phyloP scores from a whole-genome alignment of 2,329 filamentous ascomycete genomes.

The Sporothrix protearum region DNA sequence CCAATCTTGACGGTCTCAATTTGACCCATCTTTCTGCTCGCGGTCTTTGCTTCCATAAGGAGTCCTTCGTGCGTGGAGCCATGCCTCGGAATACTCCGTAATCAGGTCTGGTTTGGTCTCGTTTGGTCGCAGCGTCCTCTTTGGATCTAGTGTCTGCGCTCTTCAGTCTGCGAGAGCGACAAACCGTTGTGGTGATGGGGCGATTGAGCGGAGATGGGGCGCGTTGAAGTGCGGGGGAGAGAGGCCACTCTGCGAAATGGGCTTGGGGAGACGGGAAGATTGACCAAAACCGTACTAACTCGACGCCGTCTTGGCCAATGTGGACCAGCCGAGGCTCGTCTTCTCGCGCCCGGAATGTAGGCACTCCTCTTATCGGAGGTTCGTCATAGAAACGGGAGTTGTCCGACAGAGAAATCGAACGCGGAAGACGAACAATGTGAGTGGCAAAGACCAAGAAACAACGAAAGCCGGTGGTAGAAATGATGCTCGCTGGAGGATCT shows the following conservation, averaged over 20 bases:
- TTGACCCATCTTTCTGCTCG: neutral
- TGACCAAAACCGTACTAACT: neutral
- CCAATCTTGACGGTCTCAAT: neutral
- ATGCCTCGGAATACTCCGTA: conserved; percentile 6
- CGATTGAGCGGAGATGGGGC: neutral
- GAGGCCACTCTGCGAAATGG: neutral
- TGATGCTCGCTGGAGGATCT: neutral
- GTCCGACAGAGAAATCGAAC: neutral
- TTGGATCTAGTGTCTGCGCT: neutral
- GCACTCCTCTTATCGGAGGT: neutral
- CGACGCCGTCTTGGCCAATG: neutral
- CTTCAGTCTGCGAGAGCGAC: neutral
- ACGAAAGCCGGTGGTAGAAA: neutral
- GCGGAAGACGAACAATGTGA: neutral
- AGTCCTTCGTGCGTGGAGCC: neutral
- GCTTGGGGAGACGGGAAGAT: neutral
- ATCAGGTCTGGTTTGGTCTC: conserved; percentile 2
- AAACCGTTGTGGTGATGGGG: neutral
- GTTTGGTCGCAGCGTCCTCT: neutral
- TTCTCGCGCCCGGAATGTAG: neutral
- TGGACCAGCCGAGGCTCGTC: conserved; percentile 2
- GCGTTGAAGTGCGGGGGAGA: neutral
- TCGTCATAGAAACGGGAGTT: neutral
- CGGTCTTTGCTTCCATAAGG: neutral
- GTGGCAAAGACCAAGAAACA: neutral